Evolutionary conservation across 2,329 filamentous ascomycete species (phyloP).

Genomic region (Aspergillus puulaauensis): DNA sequence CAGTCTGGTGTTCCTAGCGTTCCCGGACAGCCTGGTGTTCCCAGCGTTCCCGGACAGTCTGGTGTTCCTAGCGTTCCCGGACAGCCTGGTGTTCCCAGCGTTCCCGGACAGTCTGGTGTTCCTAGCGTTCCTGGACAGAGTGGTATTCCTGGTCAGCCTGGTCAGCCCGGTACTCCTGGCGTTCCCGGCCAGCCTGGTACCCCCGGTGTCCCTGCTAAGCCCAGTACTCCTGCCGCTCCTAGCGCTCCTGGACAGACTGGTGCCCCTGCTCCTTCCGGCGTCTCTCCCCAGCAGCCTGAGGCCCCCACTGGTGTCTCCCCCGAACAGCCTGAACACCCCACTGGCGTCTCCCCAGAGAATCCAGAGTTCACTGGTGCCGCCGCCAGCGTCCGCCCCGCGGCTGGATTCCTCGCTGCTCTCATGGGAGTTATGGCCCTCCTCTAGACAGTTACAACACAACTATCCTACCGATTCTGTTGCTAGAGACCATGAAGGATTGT

Average conservation of each 20-base stretch:
- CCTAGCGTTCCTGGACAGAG: not conserved
- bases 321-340: conserved; percentile 1
- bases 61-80: conserved; percentile 1
- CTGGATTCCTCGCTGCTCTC: conserved; percentile 37
- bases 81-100: conserved; percentile 2
- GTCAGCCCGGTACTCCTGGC: conserved; percentile 4
- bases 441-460: conserved; percentile 23
- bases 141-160: not conserved
- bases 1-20: conserved; percentile 4
- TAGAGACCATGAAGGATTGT: not conserved
- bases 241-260: conserved; percentile 1
- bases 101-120: not conserved
- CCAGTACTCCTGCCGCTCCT: conserved; percentile 5
- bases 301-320: not conserved
- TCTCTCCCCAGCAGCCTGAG: conserved; percentile 1
- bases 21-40: not conserved
- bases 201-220: conserved; percentile 5
- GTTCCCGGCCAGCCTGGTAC: conserved; percentile 5
- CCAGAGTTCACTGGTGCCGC: conserved; percentile 36
- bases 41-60: not conserved
- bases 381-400: conserved; percentile 34
- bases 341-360: conserved; percentile 6
- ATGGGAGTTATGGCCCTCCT: conserved; percentile 40
- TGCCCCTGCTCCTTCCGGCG: conserved; percentile 9
- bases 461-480: not conserved